Percentiles rank a stretch among this genome's conserved stretches.
These are phyloP conservation scores for Amphicarpaea edgeworthii DNA, from an alignment of 306 rosid species.

Conservation along the genomic window DNA sequence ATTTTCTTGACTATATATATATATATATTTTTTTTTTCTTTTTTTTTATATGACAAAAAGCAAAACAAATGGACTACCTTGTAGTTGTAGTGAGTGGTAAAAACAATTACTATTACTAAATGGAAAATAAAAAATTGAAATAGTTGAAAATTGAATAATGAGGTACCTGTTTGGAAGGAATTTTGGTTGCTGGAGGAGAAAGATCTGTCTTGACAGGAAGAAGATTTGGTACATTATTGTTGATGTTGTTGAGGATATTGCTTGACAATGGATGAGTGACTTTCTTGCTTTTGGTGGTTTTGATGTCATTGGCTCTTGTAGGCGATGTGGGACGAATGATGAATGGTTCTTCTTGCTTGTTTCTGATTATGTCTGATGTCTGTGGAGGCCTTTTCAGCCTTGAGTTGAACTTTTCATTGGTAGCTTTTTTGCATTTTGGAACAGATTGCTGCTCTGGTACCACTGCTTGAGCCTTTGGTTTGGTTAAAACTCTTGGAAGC, in stretches of 20 bases:
- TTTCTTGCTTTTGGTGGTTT: constrained; percentile 58
- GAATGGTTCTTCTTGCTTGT: constrained; percentile 73
- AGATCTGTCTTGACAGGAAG: constrained; percentile 46
- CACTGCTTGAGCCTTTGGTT: constrained; percentile 45
- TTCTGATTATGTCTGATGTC: constrained; percentile 52
- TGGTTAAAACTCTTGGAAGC: constrained; percentile 46
- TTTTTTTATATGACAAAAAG: not conserved
- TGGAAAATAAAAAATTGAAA: not conserved
- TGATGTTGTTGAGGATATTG: constrained; percentile 52
- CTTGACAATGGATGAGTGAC: constrained; percentile 57
- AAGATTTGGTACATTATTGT: constrained; percentile 52
- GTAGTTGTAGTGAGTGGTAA: not conserved
- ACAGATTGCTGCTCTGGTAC: constrained; percentile 28
- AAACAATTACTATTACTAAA: not conserved
- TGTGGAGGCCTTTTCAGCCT: constrained; percentile 60
- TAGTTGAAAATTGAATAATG: not conserved
- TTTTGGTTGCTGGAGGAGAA: constrained; percentile 50
- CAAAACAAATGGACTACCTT: not conserved
- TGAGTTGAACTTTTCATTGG: constrained; percentile 58
- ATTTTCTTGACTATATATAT: too few species aligned
- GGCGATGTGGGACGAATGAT: constrained; percentile 62
- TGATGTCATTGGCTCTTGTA: constrained; percentile 51
- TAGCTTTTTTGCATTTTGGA: constrained; percentile 41
- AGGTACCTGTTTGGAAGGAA: constrained; percentile 55
- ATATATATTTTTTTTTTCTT: not conserved